Percentiles rank a stretch among this genome's conserved stretches.
Conservation (phyloP, 768 basidiomycete genomes). For the Hypholoma fasciculare region DNA sequence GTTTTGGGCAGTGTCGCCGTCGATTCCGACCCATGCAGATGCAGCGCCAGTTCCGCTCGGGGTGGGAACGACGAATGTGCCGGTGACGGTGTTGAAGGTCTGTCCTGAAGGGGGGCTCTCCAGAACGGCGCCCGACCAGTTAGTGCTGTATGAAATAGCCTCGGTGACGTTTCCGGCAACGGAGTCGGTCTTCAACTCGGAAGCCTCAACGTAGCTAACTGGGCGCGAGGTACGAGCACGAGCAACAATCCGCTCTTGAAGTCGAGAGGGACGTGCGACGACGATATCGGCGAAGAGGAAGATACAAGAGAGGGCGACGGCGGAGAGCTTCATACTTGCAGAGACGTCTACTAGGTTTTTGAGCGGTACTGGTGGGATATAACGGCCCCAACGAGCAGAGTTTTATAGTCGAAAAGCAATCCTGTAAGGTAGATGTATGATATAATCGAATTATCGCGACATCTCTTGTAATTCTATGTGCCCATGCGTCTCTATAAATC, state of each 20-base stretch:
- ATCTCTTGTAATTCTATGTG: background rate
- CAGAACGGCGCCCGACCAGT: constrained; percentile 20
- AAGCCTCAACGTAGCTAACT: constrained; percentile 8
- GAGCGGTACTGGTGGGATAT: background rate
- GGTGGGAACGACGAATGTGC: constrained; percentile 19
- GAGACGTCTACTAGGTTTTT: background rate
- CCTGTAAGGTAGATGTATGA: background rate
- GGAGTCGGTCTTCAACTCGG: background rate
- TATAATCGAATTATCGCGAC: no score
- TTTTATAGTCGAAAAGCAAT: no score
- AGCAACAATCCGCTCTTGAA: constrained; percentile 13
- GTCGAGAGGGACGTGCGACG: constrained; percentile 15
- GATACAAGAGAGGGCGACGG: constrained; percentile 13
- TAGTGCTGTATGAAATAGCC: constrained; percentile 15
- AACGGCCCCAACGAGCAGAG: no score
- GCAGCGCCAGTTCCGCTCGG: constrained; percentile 16
- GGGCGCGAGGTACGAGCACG: constrained; percentile 8
- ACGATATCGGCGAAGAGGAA: constrained; percentile 13
- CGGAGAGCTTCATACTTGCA: constrained; percentile 11
- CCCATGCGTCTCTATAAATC: background rate
- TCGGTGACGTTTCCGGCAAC: constrained; percentile 6
- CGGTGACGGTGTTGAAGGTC: constrained; percentile 21
- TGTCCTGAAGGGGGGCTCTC: constrained; percentile 12
- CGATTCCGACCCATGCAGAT: constrained; percentile 22
- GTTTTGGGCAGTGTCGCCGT: constrained; percentile 17